These are phyloP conservation scores for Nicotiana tabacum DNA, from an alignment of 257 asterid species.

Conservation along the genomic window DNA sequence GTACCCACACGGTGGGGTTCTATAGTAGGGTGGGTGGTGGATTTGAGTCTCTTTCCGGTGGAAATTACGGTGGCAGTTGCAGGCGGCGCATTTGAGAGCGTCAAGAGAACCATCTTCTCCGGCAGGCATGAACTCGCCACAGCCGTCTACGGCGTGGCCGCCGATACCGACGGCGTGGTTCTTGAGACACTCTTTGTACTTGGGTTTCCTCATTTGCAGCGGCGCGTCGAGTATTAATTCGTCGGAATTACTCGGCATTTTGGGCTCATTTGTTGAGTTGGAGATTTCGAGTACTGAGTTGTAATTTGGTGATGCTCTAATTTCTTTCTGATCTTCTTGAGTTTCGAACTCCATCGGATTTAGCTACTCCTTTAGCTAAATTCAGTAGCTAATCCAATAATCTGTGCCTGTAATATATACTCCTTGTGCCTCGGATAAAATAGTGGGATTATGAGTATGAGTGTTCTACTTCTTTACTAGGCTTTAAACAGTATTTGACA, in stretches of 20 bases:
- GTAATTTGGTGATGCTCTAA: conserved; percentile 27
- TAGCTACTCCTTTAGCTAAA: conserved; percentile 23
- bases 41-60: conserved; percentile 56
- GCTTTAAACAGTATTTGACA: neutral
- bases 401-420: neutral
- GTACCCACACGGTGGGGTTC: conserved; percentile 45
- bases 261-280: no score
- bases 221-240: no score
- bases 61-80: conserved; percentile 78
- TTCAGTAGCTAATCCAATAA: conserved; percentile 22
- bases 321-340: conserved; percentile 39
- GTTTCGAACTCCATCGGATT: conserved; percentile 58
- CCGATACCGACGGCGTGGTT: conserved; percentile 75
- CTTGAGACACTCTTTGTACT: conserved; percentile 59
- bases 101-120: conserved; percentile 60
- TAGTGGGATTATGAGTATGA: neutral
- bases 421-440: neutral
- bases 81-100: conserved; percentile 68
- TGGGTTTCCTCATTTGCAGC: conserved; percentile 16
- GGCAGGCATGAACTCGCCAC: conserved; percentile 73
- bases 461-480: neutral
- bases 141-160: conserved; percentile 73
- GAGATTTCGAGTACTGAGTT: conserved; percentile 17
- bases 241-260: no score
- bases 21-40: conserved; percentile 45